Evolutionary conservation across 306 rosid species (phyloP).

Genomic region (Pyrus betulifolia): DNA sequence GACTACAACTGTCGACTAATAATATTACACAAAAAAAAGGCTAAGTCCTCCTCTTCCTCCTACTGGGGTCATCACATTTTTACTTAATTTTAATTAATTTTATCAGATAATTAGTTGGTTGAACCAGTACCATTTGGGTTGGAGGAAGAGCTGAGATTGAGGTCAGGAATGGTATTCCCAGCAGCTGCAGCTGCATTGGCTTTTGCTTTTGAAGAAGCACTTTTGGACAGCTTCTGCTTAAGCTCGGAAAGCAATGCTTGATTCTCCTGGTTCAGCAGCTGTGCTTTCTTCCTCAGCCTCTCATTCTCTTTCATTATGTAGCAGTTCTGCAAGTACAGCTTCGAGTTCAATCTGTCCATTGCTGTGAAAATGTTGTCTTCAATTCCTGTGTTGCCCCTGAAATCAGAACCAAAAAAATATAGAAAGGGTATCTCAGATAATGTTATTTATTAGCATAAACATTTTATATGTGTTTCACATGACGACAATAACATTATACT

Average conservation of each 20-base stretch:
- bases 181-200: conserved; percentile 28
- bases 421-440: conserved; percentile 8
- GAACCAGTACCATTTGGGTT: conserved; percentile 55
- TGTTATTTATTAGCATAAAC: neutral
- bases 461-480: neutral
- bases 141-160: conserved; percentile 50
- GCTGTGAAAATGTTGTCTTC: neutral
- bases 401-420: conserved; percentile 9
- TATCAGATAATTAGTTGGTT: conserved; percentile 26
- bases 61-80: conserved; percentile 52
- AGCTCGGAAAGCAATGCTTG: conserved; percentile 83
- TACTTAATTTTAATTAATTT: conserved; percentile 6
- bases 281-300: conserved; percentile 92
- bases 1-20: conserved; percentile 43
- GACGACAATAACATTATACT: conserved; percentile 7
- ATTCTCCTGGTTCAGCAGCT: conserved; percentile 89
- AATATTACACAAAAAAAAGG: conserved; percentile 51
- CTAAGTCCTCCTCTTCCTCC: neutral
- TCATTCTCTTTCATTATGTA: conserved; percentile 96
- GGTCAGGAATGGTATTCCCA: conserved; percentile 47
- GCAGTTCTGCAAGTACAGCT: conserved; percentile 88
- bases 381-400: conserved; percentile 20
- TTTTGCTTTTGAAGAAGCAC: conserved; percentile 26
- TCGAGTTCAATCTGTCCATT: conserved; percentile 94
- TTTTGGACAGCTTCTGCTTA: conserved; percentile 74